Base-by-base conservation (phyloP, 1,139 yeast species). In the Magnusiomyces clavatus region DNA sequence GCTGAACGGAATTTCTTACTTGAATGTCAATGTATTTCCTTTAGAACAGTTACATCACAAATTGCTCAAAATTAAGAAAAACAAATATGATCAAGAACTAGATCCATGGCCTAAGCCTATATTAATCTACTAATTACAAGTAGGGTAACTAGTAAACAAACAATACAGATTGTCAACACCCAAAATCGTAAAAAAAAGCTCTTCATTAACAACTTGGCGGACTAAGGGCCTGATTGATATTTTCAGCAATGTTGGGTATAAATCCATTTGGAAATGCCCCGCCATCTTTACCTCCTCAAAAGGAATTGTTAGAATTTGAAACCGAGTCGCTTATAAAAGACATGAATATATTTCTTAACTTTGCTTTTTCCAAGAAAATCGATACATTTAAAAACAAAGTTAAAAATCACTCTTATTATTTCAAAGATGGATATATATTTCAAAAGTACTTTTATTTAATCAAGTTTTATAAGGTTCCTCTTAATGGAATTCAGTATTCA, bases 391-490 rank as follows among this genome's bases (percentile, higher is more conserved):
- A 48, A 20, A 20, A 2, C 1, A 8, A 46, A 19, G 13, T 47
- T 13, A 13, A 12, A 5, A 31, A 17, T 11, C 38, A 50, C 34
- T 34, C 38, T 6, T 46, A 16, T 12, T 11, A 20, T 13, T 46
- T 35, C 6, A 17, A 43, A 24, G 31, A 24, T 37, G 53, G 50
- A 11, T 31, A 17, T 17, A 19, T 43, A 1, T 40, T 47, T 1
- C 41, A 47, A 14, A 43, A 39, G 34, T 47, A 47, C 13, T 36
- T 24, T 17, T 36, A 47, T 41, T 34, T 51, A 11, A 14, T 37
- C 10, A 12, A 17, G n/a, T 35, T 44, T 13, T 43, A 47, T 31
- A 48, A 48, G 34, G 47, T 48, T n/a, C 41, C 48, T n/a, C 48
- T 43, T 35, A 8, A 29, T 36, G 42, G 29, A 35, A 13, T n/a